phyloP scores from a whole-genome alignment of 176 grass and related monocot species.

The Pontederia paniculata region DNA sequence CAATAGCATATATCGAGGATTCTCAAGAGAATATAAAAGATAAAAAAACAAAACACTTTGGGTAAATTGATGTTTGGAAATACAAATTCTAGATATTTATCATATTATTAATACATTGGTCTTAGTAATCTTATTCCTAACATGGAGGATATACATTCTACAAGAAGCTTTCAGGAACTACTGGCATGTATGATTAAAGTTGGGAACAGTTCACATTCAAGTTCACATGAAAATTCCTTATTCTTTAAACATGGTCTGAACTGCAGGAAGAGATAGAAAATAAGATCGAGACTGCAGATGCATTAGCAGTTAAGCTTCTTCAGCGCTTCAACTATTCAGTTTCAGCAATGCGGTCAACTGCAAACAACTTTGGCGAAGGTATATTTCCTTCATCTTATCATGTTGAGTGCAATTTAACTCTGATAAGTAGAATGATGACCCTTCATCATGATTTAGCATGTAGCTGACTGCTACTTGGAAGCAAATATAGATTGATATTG shows the following conservation, averaged over 20 bases:
- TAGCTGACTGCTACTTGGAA: neutral
- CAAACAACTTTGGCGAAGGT: conserved; percentile 58
- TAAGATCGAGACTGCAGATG: conserved; percentile 86
- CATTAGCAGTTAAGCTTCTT: conserved; percentile 77
- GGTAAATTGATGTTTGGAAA: no score
- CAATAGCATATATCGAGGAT: no score
- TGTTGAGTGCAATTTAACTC: neutral
- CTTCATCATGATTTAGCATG: neutral
- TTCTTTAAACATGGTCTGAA: no score
- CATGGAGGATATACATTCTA: no score
- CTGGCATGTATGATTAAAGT: neutral
- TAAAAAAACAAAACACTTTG: no score
- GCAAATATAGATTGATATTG: neutral
- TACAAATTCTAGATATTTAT: no score
- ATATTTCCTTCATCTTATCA: neutral
- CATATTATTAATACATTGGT: no score
- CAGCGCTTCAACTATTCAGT: conserved; percentile 69
- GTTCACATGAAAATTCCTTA: neutral
- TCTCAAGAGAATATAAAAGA: no score
- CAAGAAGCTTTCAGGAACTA: neutral
- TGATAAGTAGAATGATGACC: neutral
- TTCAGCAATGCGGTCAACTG: conserved; percentile 68
- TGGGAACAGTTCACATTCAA: neutral
- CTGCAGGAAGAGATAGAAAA: conserved; percentile 73
- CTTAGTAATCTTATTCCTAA: no score